Evolutionary conservation across 2,329 filamentous ascomycete genomes (phyloP), one percentile per base, ranked within the genome.

Genomic region (Xylariales sp.): DNA sequence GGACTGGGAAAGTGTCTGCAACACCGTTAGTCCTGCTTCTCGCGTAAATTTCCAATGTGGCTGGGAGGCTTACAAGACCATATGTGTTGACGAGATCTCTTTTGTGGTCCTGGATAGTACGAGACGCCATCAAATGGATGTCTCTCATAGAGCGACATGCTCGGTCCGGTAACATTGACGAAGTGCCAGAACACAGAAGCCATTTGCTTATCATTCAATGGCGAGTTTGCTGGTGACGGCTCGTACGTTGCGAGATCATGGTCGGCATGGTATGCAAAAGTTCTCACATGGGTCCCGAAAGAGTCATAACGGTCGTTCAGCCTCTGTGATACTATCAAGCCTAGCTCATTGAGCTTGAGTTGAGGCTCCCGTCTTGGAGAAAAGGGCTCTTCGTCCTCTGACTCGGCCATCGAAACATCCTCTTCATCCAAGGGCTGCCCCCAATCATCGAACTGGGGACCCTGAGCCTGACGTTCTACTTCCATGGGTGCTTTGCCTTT

Each of bases 151-250:
- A 95, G 75, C 1, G 90, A 95, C 57, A 97, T 78, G 50, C 80
- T 86, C 1, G 89, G 87, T 0, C 85, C 90, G 2, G 89, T 95
- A 5, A 93, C 84, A 51, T 88, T 85, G 34, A 97, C 81, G 60
- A 96, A 97, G 62, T 97, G 89, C 60, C 84, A 84, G 60, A 97
- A 97, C 5, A 95, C 82, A 21, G 83, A 77, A 11, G 88, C 84
- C 9, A 88, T 91, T 48, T 84, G 82, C 3, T 80, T 76, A 49
- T 96, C 88, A 51, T 82, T 86, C 20, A 96, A 68, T 22, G 93
- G 90, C 28, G 83, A 84, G 22, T 78, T 78, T 16, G 73, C 65
- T 4, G 79, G 74, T 1, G 79, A 78, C 4, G 84, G 83, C 29
- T 74, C 71, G 52, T 90, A 89, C 3, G 76, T 80, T 11, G 80